Evolutionary conservation across 306 rosid genomes (phyloP), one percentile per base, ranked within the genome.

Genomic region (Echinosophora koreensis): DNA sequence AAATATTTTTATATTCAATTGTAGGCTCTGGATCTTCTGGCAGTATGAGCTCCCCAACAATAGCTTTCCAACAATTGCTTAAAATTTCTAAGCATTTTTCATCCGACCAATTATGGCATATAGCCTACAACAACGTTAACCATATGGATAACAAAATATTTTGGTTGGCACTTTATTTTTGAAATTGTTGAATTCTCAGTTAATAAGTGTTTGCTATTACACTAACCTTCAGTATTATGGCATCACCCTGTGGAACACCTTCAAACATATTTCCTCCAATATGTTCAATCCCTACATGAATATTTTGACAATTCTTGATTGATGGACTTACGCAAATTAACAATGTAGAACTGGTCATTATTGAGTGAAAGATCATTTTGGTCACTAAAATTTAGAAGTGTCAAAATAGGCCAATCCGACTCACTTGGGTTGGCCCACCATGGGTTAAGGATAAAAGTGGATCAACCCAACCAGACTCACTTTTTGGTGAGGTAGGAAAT

Each of bases 221-320:
- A 66, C 87, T 13, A 16, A 84, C 83, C 85, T 77, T 81, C 3
- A 81, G 52, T 2, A 81, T 44, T 16, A 85, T 81, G 62, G 78
- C 81, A 27, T 85, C 85, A 55, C 83, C 85, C 11, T 62, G 66
- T 32, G 81, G 88, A 62, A 85, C 50, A 35, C 76, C 14, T 5
- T 0, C 79, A 41, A 68, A 81, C 83, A 85, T 73, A 28, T 32
- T 58, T 13, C 84, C 86, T 44, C 75, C 84, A 49, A 81, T 12
- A 55, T 81, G 84, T 61, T 81, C 15, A 6, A 81, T 79, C 22
- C 84, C 88, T 78, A n/a, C 7, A 63, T 9, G n/a, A 46, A 59
- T 42, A 16, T 16, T 4, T 16, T 39, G 12, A 32, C 4, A 8
- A 30, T 30, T 30, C 3, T 30, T 30, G 1, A 28, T 28, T 28